A percentile compares a stretch with the other conserved stretches of the same genome.
These are phyloP conservation scores for Lentinula sp. DNA, from an alignment of 768 basidiomycete genomes.

Conservation along the genomic window DNA sequence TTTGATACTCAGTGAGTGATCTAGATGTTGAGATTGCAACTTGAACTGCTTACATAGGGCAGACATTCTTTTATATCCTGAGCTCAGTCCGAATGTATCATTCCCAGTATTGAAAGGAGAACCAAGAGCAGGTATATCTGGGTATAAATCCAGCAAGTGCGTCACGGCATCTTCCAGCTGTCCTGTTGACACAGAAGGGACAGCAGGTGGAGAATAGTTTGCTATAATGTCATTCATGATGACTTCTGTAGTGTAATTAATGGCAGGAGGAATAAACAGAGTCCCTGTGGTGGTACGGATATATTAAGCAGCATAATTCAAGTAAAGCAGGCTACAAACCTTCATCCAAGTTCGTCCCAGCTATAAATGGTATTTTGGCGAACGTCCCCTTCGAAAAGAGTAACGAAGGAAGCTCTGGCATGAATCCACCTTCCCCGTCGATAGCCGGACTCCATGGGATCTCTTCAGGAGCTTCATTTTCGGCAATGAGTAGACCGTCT, in stretches of 20 bases:
- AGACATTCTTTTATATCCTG: slow-evolving; percentile 20
- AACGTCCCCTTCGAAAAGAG: slow-evolving; percentile 21
- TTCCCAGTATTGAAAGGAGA: neutral
- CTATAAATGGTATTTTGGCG: slow-evolving; percentile 35
- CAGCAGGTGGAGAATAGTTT: slow-evolving; percentile 20
- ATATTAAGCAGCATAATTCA: neutral
- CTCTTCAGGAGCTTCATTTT: slow-evolving; percentile 9
- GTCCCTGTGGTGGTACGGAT: slow-evolving; percentile 22
- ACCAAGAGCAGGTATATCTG: neutral
- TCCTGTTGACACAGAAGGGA: slow-evolving; percentile 4
- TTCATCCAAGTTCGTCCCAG: slow-evolving; percentile 40
- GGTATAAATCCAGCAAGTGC: neutral
- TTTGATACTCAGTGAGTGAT: neutral
- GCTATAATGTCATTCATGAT: slow-evolving; percentile 14
- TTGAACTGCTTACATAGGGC: slow-evolving; percentile 10
- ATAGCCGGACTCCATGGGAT: slow-evolving; percentile 31
- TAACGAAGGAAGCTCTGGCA: slow-evolving; percentile 31
- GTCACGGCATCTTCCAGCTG: slow-evolving; percentile 8
- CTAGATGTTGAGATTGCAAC: neutral
- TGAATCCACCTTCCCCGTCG: slow-evolving; percentile 33
- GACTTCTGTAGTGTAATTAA: slow-evolving; percentile 17
- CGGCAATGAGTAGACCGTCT: slow-evolving; percentile 7
- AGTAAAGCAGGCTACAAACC: slow-evolving; percentile 19
- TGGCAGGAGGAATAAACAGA: slow-evolving; percentile 14
- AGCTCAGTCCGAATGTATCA: slow-evolving; percentile 20